A percentile compares a stretch with the other conserved stretches of the same genome.
Evolutionary conservation across 768 basidiomycete genomes (phyloP).

Genomic region (Gloeopeniophorella convolvens): DNA sequence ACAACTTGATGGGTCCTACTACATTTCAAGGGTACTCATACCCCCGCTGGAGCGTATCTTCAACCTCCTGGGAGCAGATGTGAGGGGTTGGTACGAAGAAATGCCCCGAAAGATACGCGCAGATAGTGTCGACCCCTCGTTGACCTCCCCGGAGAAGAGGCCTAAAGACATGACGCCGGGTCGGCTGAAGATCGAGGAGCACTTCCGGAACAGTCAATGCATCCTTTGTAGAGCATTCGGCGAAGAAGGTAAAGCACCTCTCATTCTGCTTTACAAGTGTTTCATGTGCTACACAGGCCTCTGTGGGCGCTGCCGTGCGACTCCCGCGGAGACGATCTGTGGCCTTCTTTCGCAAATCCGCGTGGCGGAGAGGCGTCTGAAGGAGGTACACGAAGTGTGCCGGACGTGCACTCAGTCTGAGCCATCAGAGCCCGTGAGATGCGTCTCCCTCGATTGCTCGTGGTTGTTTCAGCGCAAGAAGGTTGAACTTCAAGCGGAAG

Average conservation of each 20-base stretch:
- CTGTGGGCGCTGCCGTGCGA: slow-evolving; percentile 18
- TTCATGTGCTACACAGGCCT: slow-evolving; percentile 31
- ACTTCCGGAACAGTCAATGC: slow-evolving; percentile 68
- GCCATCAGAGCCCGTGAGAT: slow-evolving; percentile 30
- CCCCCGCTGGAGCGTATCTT: slow-evolving; percentile 89
- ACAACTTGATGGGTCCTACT: slow-evolving; percentile 82
- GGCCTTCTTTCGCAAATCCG: slow-evolving; percentile 30
- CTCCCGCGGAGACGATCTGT: slow-evolving; percentile 31
- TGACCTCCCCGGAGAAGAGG: slow-evolving; percentile 31
- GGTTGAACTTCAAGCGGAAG: slow-evolving; percentile 20
- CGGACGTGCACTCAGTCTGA: slow-evolving; percentile 33
- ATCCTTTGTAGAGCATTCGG: slow-evolving; percentile 57
- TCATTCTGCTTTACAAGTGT: neutral
- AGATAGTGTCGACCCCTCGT: slow-evolving; percentile 31
- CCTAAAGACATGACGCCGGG: slow-evolving; percentile 30
- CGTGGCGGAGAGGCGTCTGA: slow-evolving; percentile 28
- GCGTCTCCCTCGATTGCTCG: slow-evolving; percentile 43
- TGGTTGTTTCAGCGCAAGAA: slow-evolving; percentile 36
- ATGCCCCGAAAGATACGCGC: slow-evolving; percentile 63
- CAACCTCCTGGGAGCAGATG: slow-evolving; percentile 85
- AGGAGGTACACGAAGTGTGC: slow-evolving; percentile 33
- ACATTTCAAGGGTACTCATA: slow-evolving; percentile 81
- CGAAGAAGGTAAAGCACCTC: slow-evolving; percentile 38
- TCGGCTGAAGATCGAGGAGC: slow-evolving; percentile 58
- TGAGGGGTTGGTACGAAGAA: slow-evolving; percentile 77